phyloP scores from a whole-genome alignment of 1,284 basidiomycete species.

The Vanrija humicola region DNA sequence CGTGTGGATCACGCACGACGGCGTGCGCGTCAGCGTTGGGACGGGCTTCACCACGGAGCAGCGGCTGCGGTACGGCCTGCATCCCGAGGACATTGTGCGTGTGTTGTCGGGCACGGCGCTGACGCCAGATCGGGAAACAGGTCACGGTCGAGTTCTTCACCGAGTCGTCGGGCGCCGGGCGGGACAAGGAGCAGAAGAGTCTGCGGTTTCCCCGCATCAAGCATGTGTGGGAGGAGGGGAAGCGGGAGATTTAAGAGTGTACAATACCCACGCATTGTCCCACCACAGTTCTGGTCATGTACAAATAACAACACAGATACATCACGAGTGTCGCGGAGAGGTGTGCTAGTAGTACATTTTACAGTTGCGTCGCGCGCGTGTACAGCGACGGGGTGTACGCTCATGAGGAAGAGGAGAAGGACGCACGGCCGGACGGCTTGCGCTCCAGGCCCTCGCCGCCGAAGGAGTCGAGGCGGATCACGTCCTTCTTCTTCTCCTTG shows the following conservation, averaged over 20 bases:
- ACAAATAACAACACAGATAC: too few species aligned
- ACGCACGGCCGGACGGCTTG: conserved; percentile 21
- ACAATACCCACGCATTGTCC: too few species aligned
- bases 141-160: conserved; percentile 48
- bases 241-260: conserved; percentile 23
- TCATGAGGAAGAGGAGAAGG: neutral
- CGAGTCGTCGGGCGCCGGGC: conserved; percentile 28
- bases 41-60: conserved; percentile 42
- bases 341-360: too few species aligned
- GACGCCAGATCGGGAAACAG: conserved; percentile 35
- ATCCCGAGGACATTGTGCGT: conserved; percentile 37
- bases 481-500: conserved; percentile 19
- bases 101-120: neutral
- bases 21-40: conserved; percentile 37
- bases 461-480: conserved; percentile 37
- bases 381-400: too few species aligned
- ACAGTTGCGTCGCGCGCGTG: too few species aligned
- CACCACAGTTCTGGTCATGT: too few species aligned
- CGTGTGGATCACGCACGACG: conserved; percentile 42
- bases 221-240: conserved; percentile 39
- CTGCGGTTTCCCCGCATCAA: conserved; percentile 46
- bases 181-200: conserved; percentile 22
- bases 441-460: conserved; percentile 36
- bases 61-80: conserved; percentile 33
- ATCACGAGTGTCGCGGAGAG: too few species aligned